These are phyloP conservation scores for Phyllosticta paracitricarpa DNA, from an alignment of 2,329 filamentous ascomycete species.

Conservation along the genomic window DNA sequence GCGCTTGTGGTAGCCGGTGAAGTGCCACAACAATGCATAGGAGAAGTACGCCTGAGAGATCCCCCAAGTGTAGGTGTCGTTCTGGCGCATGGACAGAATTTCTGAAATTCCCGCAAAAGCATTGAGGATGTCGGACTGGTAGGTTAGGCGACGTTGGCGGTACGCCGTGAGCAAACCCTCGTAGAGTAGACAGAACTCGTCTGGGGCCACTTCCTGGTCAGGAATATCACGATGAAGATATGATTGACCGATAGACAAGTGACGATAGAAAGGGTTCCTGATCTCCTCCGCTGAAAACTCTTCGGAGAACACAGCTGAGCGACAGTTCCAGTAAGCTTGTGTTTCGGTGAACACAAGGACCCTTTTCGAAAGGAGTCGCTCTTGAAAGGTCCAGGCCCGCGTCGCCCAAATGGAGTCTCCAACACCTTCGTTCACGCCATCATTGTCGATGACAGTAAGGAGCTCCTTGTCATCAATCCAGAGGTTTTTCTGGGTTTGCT, in stretches of 20 bases:
- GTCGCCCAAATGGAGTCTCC: neutral
- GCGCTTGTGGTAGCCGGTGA: neutral
- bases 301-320: neutral
- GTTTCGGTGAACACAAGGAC: slow-evolving; percentile 1
- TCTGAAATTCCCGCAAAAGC: slow-evolving; percentile 11
- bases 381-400: slow-evolving; percentile 12
- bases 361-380: slow-evolving; percentile 8
- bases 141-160: neutral
- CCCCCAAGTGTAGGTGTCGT: neutral
- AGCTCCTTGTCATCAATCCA: neutral
- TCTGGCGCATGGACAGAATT: neutral
- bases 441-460: neutral
- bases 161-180: neutral
- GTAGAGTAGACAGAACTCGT: neutral
- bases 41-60: neutral
- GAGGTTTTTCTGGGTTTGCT: neutral
- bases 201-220: neutral
- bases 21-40: neutral
- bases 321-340: neutral
- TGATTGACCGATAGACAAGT: neutral
- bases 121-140: slow-evolving; percentile 8
- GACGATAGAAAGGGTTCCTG: neutral
- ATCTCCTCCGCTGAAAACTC: neutral
- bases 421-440: neutral
- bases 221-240: neutral